A percentile compares a stretch with the other conserved stretches of the same genome.
phyloP scores from a whole-genome alignment of 331 rosid species.

The Malus hybrid region DNA sequence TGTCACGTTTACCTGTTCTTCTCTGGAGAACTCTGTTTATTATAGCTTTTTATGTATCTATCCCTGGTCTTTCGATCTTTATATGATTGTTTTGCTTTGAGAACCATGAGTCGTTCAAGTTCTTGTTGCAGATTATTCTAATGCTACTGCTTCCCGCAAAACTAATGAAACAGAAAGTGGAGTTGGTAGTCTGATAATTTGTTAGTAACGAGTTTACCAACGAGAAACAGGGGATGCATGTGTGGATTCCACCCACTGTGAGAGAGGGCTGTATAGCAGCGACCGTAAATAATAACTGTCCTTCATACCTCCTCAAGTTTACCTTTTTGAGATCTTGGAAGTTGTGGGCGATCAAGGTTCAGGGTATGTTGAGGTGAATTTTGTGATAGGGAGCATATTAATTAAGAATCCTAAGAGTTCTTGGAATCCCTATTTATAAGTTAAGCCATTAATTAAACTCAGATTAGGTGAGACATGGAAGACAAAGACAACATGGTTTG shows the following conservation, averaged over 20 bases:
- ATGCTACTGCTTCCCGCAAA: background rate
- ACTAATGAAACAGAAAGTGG: background rate
- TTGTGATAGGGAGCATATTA: background rate
- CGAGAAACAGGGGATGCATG: background rate
- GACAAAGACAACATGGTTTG: constrained; percentile 8
- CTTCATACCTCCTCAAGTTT: background rate
- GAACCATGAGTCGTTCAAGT: constrained; percentile 18
- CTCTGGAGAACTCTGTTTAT: constrained; percentile 48
- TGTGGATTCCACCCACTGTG: background rate
- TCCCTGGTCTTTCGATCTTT: constrained; percentile 17
- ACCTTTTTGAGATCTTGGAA: background rate
- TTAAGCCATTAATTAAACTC: no score
- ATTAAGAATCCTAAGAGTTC: no score
- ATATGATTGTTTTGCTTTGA: background rate
- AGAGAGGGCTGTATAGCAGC: background rate
- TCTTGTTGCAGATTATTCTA: constrained; percentile 12
- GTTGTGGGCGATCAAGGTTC: background rate
- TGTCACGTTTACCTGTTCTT: constrained; percentile 34
- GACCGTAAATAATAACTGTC: no score
- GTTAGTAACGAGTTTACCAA: background rate
- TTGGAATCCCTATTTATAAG: no score
- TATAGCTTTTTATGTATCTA: constrained; percentile 37
- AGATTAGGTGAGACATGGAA: constrained; percentile 9
- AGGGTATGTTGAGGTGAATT: background rate
- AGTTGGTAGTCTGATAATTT: no score